These are phyloP conservation scores for Rhizopus delemar DNA, from an alignment of 371 early-diverging fungal species.

Conservation along the genomic window DNA sequence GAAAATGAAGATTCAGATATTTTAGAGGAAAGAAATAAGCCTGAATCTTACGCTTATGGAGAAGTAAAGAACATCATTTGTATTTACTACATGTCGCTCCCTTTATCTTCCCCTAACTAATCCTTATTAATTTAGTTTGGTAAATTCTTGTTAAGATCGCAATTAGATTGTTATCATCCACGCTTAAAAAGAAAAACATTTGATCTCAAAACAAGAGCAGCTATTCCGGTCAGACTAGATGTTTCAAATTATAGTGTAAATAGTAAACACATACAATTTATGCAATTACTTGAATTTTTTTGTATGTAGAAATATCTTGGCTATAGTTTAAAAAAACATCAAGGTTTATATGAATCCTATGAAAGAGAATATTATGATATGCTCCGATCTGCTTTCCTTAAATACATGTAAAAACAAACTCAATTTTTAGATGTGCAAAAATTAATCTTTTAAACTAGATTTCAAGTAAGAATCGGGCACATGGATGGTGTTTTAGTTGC, in stretches of 20 bases:
- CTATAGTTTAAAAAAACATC: conserved; percentile 56
- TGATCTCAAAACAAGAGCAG: conserved; percentile 93
- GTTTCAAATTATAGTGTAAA: conserved; percentile 68
- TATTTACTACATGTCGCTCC: background rate
- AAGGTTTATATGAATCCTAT: conserved; percentile 78
- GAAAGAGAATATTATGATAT: conserved; percentile 96
- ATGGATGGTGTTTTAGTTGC: conserved; percentile 97
- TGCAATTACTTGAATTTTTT: background rate
- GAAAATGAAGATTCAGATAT: conserved; percentile 43
- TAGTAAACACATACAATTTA: background rate
- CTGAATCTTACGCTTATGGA: conserved; percentile 57
- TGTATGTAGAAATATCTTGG: conserved; percentile 37
- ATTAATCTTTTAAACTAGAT: conserved; percentile 36
- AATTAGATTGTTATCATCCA: conserved; percentile 86
- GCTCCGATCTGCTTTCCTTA: conserved; percentile 52
- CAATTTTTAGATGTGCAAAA: background rate
- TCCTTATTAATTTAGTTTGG: conserved; percentile 30
- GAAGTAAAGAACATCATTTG: conserved; percentile 22
- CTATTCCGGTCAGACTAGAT: conserved; percentile 84
- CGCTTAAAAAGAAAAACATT: conserved; percentile 78
- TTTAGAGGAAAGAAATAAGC: conserved; percentile 43
- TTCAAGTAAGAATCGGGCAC: conserved; percentile 92
- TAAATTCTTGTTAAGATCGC: conserved; percentile 83
- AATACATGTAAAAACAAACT: conserved; percentile 21
- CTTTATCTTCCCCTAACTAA: no score